phyloP scores from a whole-genome alignment of 345 rosid species.

The Corymbia maculata region DNA sequence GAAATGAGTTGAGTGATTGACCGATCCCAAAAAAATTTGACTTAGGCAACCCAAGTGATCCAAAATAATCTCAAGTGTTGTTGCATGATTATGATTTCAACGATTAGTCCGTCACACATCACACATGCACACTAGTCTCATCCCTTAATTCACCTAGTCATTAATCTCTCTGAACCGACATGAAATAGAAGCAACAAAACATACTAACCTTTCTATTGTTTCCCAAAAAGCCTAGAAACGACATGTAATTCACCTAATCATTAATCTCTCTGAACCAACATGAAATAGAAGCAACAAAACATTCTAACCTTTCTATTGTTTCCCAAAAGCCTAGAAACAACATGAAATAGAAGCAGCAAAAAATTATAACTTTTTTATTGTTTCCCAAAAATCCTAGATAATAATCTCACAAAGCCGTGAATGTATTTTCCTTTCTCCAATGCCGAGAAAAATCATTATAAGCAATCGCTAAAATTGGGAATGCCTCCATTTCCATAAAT shows the following conservation, averaged over 20 bases:
- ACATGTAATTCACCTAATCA: neutral
- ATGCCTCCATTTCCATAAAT: neutral
- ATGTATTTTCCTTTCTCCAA: neutral
- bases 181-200: no score
- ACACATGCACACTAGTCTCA: neutral
- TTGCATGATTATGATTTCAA: no score
- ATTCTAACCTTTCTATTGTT: no score
- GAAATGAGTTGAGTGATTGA: no score
- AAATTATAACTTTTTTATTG: neutral
- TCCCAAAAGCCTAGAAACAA: no score
- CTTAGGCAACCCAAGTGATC: no score
- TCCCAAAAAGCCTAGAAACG: no score
- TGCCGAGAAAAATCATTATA: neutral
- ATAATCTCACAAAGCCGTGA: neutral
- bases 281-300: no score
- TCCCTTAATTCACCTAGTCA: neutral
- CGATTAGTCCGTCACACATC: no score
- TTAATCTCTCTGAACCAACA: neutral
- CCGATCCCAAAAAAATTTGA: no score
- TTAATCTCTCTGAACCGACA: neutral
- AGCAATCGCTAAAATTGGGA: neutral
- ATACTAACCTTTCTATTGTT: no score
- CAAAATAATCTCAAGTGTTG: no score
- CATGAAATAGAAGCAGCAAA: neutral
- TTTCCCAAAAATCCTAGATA: neutral